Conservation (phyloP, 805 yeast species). For the Yamadazyma philogaea region DNA sequence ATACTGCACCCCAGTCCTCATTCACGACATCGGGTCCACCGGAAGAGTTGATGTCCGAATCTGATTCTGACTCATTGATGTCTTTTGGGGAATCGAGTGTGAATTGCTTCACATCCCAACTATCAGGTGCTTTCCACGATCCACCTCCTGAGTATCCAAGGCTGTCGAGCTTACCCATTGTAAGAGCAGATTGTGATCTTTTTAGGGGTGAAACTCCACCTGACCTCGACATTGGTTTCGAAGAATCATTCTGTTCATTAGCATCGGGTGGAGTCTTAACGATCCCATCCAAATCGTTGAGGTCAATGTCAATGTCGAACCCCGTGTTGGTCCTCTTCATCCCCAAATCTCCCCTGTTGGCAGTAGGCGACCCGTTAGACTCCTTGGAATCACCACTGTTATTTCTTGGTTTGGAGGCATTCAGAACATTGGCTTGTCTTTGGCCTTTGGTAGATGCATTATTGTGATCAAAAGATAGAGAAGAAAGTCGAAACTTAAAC, state of each 20-base stretch:
- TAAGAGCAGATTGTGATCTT: slow-evolving; percentile 6
- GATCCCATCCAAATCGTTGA: slow-evolving; percentile 12
- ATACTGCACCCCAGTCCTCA: neutral
- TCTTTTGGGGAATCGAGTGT: slow-evolving; percentile 7
- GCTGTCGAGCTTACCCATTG: neutral
- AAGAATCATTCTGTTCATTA: slow-evolving; percentile 4
- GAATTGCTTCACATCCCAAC: slow-evolving; percentile 45
- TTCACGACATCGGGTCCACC: neutral
- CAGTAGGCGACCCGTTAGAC: slow-evolving; percentile 2
- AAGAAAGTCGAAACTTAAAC: slow-evolving; percentile 37
- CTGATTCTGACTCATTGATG: slow-evolving; percentile 2
- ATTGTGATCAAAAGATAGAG: slow-evolving; percentile 31
- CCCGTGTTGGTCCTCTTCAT: slow-evolving; percentile 2
- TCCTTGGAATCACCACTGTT: slow-evolving; percentile 8
- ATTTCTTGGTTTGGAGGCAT: slow-evolving; percentile 5
- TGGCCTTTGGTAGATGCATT: slow-evolving; percentile 6
- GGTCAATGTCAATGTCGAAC: slow-evolving; percentile 9
- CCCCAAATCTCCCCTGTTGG: neutral
- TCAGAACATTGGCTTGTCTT: slow-evolving; percentile 1
- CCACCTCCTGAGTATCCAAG: neutral
- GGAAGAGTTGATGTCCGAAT: slow-evolving; percentile 7
- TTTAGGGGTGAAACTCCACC: slow-evolving; percentile 6
- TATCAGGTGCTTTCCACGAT: slow-evolving; percentile 47
- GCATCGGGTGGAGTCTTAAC: slow-evolving; percentile 8
- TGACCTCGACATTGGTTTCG: slow-evolving; percentile 1